Evolutionary conservation across 2,329 filamentous ascomycete genomes (phyloP).

Genomic region (Monilinia laxa): DNA sequence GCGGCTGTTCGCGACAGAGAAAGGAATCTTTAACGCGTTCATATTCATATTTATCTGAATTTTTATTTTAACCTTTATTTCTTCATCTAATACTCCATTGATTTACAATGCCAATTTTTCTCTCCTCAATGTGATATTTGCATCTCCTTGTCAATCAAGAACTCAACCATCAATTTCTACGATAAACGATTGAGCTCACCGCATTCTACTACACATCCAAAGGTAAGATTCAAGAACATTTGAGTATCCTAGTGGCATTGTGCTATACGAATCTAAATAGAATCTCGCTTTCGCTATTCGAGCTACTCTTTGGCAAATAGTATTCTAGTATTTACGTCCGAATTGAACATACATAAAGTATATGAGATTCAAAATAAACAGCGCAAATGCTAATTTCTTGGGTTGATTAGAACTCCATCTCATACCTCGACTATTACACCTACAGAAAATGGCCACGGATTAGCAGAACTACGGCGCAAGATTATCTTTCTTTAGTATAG

Average conservation of each 20-base stretch:
- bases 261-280: not conserved
- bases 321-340: not conserved
- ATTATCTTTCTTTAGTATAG: not conserved
- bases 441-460: not conserved
- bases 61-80: not conserved
- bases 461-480: not conserved
- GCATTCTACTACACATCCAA: not conserved
- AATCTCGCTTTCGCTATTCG: not conserved
- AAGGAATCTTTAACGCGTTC: constrained; percentile 2
- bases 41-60: not conserved
- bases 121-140: too few species aligned
- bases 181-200: not conserved
- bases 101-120: too few species aligned
- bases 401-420: not conserved
- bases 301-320: not conserved
- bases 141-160: not conserved
- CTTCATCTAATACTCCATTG: not conserved
- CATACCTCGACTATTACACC: not conserved
- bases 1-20: not conserved
- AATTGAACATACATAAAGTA: not conserved
- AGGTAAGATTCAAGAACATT: not conserved
- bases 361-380: not conserved
- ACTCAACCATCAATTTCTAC: not conserved
- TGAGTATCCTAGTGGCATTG: not conserved
- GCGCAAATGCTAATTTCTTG: not conserved